These are phyloP conservation scores for Peronospora belbahrii DNA, from an alignment of 352 stramenopile species.

Conservation along the genomic window DNA sequence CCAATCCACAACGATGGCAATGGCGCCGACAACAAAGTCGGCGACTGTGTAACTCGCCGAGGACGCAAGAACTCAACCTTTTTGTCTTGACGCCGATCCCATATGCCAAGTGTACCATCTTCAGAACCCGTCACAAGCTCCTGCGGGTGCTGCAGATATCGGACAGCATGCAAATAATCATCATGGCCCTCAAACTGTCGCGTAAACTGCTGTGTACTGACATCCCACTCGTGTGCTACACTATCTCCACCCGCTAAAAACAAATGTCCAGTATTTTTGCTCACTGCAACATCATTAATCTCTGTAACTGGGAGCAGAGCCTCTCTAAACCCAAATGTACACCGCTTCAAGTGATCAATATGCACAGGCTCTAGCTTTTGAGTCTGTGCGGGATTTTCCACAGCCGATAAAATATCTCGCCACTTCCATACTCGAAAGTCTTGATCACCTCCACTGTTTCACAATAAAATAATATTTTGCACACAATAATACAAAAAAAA, in stretches of 20 bases:
- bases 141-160: slow-evolving; percentile 56
- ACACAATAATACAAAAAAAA: no score
- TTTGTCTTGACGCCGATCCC: slow-evolving; percentile 47
- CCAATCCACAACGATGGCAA: slow-evolving; percentile 42
- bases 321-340: slow-evolving; percentile 48
- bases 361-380: slow-evolving; percentile 34
- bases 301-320: slow-evolving; percentile 52
- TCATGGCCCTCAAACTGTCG: slow-evolving; percentile 45
- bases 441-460: slow-evolving; percentile 55
- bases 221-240: slow-evolving; percentile 55
- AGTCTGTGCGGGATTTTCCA: slow-evolving; percentile 17
- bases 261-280: slow-evolving; percentile 23
- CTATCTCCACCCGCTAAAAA: slow-evolving; percentile 62
- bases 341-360: slow-evolving; percentile 44
- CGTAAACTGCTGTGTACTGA: slow-evolving; percentile 42
- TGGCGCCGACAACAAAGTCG: not conserved
- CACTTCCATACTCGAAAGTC: slow-evolving; percentile 75
- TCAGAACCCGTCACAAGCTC: slow-evolving; percentile 67
- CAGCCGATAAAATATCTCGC: slow-evolving; percentile 46
- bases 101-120: slow-evolving; percentile 65
- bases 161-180: slow-evolving; percentile 59
- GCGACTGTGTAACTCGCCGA: slow-evolving; percentile 19
- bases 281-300: slow-evolving; percentile 57
- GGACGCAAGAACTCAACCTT: slow-evolving; percentile 52
- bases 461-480: slow-evolving; percentile 1